These are phyloP conservation scores for Wickerhamiella pararugosa DNA, from an alignment of 1,139 yeast genomes.

Conservation along the genomic window DNA sequence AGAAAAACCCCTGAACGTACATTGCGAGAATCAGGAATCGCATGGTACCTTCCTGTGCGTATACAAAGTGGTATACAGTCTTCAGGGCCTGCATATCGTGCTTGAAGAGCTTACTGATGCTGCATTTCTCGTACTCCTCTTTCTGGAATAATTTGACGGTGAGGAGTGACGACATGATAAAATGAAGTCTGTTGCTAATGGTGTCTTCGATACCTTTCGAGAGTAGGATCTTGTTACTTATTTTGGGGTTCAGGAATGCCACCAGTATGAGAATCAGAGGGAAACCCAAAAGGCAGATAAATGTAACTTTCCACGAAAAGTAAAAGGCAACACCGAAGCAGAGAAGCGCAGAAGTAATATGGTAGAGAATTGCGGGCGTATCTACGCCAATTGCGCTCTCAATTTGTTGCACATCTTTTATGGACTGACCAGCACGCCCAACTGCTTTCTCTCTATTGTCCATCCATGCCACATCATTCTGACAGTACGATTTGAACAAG, in stretches of 20 bases:
- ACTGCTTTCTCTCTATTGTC: constrained; percentile 26
- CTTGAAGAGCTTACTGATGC: constrained; percentile 30
- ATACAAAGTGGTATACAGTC: constrained; percentile 33
- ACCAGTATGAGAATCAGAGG: constrained; percentile 50
- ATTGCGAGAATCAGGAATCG: constrained; percentile 47
- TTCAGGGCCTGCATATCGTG: constrained; percentile 36
- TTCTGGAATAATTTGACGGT: constrained; percentile 52
- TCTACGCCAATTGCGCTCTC: constrained; percentile 14
- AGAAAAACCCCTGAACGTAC: constrained; percentile 90
- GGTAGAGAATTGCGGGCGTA: constrained; percentile 7
- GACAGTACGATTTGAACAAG: constrained; percentile 25
- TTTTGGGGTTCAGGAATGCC: constrained; percentile 35
- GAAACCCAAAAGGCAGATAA: constrained; percentile 53
- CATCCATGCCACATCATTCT: constrained; percentile 30
- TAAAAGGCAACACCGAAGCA: constrained; percentile 53
- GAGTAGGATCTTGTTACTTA: constrained; percentile 34
- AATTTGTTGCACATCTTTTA: constrained; percentile 16
- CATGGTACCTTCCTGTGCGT: constrained; percentile 44
- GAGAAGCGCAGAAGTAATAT: constrained; percentile 26
- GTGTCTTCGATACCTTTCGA: constrained; percentile 44
- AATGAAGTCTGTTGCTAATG: constrained; percentile 50
- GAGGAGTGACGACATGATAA: constrained; percentile 49
- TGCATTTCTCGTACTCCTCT: constrained; percentile 34
- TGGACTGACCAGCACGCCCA: constrained; percentile 10
- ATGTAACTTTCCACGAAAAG: constrained; percentile 72